phyloP scores from a whole-genome alignment of 2,329 filamentous ascomycete genomes.

The Dothideomycetes sp. region DNA sequence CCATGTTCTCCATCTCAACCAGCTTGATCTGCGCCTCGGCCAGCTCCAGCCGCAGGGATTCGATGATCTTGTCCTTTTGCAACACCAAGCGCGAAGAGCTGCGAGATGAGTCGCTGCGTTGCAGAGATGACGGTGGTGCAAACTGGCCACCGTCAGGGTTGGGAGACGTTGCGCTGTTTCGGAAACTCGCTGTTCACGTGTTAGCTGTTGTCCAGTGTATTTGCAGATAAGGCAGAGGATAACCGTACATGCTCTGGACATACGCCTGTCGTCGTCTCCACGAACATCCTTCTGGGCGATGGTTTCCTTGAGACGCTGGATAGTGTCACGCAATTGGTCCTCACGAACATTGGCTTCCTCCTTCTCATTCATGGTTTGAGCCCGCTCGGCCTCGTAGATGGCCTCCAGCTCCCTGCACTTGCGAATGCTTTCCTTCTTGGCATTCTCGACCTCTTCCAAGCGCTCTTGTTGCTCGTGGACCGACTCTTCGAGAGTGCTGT shows the following conservation, averaged over 20 bases:
- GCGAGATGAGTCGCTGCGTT: constrained; percentile 71
- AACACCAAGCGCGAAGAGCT: constrained; percentile 75
- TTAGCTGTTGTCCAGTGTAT: neutral
- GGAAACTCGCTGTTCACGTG: constrained; percentile 30
- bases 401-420: constrained; percentile 86
- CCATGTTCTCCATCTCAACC: constrained; percentile 86
- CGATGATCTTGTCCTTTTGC: constrained; percentile 95
- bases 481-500: constrained; percentile 77
- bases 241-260: constrained; percentile 25
- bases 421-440: constrained; percentile 73
- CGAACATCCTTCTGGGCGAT: constrained; percentile 63
- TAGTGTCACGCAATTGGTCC: constrained; percentile 82
- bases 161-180: constrained; percentile 47
- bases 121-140: constrained; percentile 72
- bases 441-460: constrained; percentile 69
- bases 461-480: constrained; percentile 79
- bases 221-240: neutral
- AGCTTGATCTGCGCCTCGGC: constrained; percentile 94
- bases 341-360: constrained; percentile 76
- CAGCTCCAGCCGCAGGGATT: constrained; percentile 80
- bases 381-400: constrained; percentile 85
- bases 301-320: constrained; percentile 85
- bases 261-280: constrained; percentile 42
- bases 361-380: constrained; percentile 81
- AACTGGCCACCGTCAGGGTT: constrained; percentile 69